These are phyloP conservation scores for Ashbya aceris DNA, from an alignment of 1,139 yeast genomes.

Conservation along the genomic window DNA sequence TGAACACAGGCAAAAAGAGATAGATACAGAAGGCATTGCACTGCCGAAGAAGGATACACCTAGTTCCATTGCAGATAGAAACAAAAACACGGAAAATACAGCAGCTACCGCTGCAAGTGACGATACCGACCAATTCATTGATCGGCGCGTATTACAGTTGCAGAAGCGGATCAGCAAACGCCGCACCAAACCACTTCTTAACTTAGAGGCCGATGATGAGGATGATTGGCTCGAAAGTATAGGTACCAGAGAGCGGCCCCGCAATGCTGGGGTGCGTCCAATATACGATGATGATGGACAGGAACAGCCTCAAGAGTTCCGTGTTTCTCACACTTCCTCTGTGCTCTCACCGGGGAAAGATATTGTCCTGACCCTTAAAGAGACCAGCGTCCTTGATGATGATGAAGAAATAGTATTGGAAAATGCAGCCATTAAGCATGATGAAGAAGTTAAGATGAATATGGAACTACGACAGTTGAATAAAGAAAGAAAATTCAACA, in stretches of 20 bases:
- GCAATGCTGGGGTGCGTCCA: background rate
- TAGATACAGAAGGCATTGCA: too few relatives aligned
- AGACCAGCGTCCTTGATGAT: slow-evolving; percentile 39
- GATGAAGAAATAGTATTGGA: slow-evolving; percentile 18
- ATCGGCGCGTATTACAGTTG: slow-evolving; percentile 2
- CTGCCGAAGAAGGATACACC: too few relatives aligned
- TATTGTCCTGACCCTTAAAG: slow-evolving; percentile 58
- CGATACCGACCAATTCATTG: background rate
- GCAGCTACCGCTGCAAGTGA: slow-evolving; percentile 1
- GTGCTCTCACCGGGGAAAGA: slow-evolving; percentile 26
- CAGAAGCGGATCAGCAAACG: slow-evolving; percentile 1
- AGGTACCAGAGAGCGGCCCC: background rate
- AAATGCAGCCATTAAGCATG: slow-evolving; percentile 13
- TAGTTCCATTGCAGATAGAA: background rate
- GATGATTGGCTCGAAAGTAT: slow-evolving; percentile 35
- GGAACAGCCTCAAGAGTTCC: background rate
- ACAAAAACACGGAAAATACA: background rate
- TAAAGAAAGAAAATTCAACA: slow-evolving; percentile 13
- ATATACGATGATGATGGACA: slow-evolving; percentile 18
- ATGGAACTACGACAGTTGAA: slow-evolving; percentile 19
- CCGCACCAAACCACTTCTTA: background rate
- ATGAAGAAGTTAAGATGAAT: slow-evolving; percentile 15
- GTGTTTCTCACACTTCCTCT: slow-evolving; percentile 13
- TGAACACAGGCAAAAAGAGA: background rate
- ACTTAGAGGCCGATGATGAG: slow-evolving; percentile 19